Conservation (phyloP, 805 yeast species). For the Sungouiella blattae region DNA sequence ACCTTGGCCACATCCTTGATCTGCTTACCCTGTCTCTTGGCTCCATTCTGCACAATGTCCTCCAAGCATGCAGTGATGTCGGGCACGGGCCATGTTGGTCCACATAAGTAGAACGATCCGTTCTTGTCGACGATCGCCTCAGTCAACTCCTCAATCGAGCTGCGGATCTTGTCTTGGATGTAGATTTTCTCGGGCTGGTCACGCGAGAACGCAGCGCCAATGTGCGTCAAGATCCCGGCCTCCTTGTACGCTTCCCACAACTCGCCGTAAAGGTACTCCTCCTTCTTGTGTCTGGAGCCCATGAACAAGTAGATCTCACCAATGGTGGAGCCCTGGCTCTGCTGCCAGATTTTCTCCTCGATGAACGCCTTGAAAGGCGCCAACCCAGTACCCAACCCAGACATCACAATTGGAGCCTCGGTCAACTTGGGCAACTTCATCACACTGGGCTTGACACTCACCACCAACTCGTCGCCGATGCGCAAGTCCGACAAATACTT, state of each 20-base stretch:
- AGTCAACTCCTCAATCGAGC: constrained; percentile 66
- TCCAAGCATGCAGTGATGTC: constrained; percentile 88
- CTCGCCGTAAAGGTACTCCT: constrained; percentile 95
- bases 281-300: constrained; percentile 94
- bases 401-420: constrained; percentile 89
- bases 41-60: constrained; percentile 73
- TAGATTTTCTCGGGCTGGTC: constrained; percentile 94
- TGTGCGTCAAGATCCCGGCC: constrained; percentile 87
- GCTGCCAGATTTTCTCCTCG: constrained; percentile 93
- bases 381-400: constrained; percentile 95
- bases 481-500: constrained; percentile 77
- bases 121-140: constrained; percentile 73
- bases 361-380: constrained; percentile 98
- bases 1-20: constrained; percentile 70
- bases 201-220: constrained; percentile 97
- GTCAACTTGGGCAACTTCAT: constrained; percentile 92
- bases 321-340: constrained; percentile 80
- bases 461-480: constrained; percentile 84
- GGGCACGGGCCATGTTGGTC: constrained; percentile 99
- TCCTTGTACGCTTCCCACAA: constrained; percentile 94
- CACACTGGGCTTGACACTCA: constrained; percentile 92
- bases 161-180: constrained; percentile 90
- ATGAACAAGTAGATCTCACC: constrained; percentile 85
- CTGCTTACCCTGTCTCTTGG: constrained; percentile 56
- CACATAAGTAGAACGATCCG: constrained; percentile 94